Base-by-base conservation (phyloP, 1,284 basidiomycete species). In the Melampsora larici-populina region DNA sequence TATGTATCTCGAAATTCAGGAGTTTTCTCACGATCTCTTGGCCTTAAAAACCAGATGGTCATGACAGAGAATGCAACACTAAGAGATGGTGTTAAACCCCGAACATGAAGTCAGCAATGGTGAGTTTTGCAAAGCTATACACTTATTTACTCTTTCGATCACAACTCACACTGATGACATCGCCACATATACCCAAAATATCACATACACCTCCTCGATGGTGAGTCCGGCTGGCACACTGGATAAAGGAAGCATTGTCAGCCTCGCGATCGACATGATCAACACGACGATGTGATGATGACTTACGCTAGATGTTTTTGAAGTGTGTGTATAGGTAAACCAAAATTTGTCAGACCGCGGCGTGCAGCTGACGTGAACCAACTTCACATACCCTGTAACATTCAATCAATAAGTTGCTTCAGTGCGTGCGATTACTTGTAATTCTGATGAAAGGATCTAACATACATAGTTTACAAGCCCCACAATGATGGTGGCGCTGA, bases 1-100 rank as follows among this genome's bases (percentile, higher is more conserved):
- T 15, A 26, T 26, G 36, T 9, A 15, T 1, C 26, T 18, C 43
- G 11, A 31, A 36, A 70, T 26, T 4, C 6, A 43, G 18, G 29
- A 26, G 18, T 21, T 36, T 24, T 63, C 70, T 73, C 6, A 73
- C 70, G 70, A 73, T 73, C 64, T 64, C 70, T 73, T n/a, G 70
- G 70, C 18, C 60, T 63, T 33, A 62, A 65, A 73, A 73, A 73
- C 70, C 70, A 73, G 29, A 73, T 73, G 43, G 62, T 73, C 18
- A 73, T 31, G 15, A 73, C 70, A 18, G 70, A 63, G 29, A 63
- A 63, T 29, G 70, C 58, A 49, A 73, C 70, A 29, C 70, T 73
- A 36, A 33, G 40, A 26, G 55, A 17, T 29, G 51, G 18, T 11
- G 36, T 40, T 43, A 1, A 62, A 58, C 24, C 26, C 18, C 29